phyloP scores from a whole-genome alignment of 306 rosid genomes.

The Mimosa bimucronata region DNA sequence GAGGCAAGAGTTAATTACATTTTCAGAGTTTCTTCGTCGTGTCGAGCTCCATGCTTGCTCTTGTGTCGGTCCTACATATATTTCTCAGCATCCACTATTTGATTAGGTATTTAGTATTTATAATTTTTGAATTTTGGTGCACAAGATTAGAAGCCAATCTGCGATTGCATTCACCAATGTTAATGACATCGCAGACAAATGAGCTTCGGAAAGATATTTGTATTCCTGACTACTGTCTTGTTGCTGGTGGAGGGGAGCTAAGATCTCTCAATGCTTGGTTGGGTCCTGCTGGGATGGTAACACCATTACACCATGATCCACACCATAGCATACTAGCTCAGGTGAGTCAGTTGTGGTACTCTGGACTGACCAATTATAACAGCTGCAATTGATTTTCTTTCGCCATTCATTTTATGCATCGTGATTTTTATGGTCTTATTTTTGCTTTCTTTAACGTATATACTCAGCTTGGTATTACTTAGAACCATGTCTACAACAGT shows the following conservation, averaged over 20 bases:
- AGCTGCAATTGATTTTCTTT: not conserved
- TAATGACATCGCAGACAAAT: conserved; percentile 61
- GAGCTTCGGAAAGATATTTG: conserved; percentile 81
- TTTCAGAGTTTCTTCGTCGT: conserved; percentile 91
- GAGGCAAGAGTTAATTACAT: conserved; percentile 89
- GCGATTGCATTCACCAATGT: conserved; percentile 26
- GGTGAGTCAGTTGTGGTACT: conserved; percentile 50
- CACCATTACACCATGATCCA: conserved; percentile 95
- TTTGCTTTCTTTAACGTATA: not conserved
- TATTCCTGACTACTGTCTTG: conserved; percentile 94
- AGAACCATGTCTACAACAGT: conserved; percentile 24
- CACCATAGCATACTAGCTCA: conserved; percentile 92
- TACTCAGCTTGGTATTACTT: conserved; percentile 8
- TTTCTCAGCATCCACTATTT: conserved; percentile 93
- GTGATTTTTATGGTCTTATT: conserved; percentile 22
- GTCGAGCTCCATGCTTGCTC: conserved; percentile 55
- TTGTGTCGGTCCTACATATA: conserved; percentile 67
- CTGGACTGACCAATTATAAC: conserved; percentile 19
- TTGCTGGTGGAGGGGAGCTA: conserved; percentile 85
- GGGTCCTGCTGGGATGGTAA: conserved; percentile 93
- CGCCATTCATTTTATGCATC: conserved; percentile 1
- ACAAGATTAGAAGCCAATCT: not conserved
- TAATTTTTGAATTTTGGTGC: conserved; percentile 7
- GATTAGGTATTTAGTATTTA: conserved; percentile 97
- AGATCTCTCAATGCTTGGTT: conserved; percentile 96